Evolutionary conservation across 1,284 basidiomycete species (phyloP), one percentile per base, ranked within the genome.

Genomic region (Leccinum ambiguum): DNA sequence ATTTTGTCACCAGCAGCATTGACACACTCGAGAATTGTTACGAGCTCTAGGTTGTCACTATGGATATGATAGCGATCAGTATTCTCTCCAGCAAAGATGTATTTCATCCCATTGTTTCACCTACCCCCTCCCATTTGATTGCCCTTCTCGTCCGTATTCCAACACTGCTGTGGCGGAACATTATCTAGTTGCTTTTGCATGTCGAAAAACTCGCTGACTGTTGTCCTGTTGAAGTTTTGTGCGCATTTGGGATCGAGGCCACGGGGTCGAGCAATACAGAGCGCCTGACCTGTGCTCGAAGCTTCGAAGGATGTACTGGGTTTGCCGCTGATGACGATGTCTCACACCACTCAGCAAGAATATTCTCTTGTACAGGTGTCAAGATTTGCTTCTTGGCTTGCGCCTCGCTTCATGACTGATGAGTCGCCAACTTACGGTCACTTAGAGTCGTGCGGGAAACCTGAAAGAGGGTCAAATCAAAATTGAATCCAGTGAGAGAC

Each of bases 21-120:
- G 16, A 18, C 30, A 36, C 21, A 59, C 10, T 59, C 58, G 21
- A 59, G 36, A 10, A 59, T 59, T 7, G 21, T 43, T 16, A 59
- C 58, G 3, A 59, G 39, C 36, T 59, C 39, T 26, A 60, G n/a
- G 26, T 60, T 60, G 39, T 60, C 43, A 30, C 59, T 60, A 45
- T 60, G 43, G 2, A 41, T 18, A 9, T 1, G 13, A n/a, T 60
- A 60, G 21, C 23, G 13, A 16, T 60, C 23, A 0, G 7, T 60
- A 11, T 60, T 21, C 11, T 23, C 59, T 18, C 2, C 21, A 6
- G 21, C 9, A 33, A 21, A 60, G 14, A 60, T 21, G 9, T 21
- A 60, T 13, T 60, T 60, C 41, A 60, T 60, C 18, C 41, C 41
- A 23, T 41, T 41, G 4, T 59, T 59, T 30, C 30, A 30, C 39